Conservation (phyloP, 768 basidiomycete genomes). For the Hygrocybe coccinea region DNA sequence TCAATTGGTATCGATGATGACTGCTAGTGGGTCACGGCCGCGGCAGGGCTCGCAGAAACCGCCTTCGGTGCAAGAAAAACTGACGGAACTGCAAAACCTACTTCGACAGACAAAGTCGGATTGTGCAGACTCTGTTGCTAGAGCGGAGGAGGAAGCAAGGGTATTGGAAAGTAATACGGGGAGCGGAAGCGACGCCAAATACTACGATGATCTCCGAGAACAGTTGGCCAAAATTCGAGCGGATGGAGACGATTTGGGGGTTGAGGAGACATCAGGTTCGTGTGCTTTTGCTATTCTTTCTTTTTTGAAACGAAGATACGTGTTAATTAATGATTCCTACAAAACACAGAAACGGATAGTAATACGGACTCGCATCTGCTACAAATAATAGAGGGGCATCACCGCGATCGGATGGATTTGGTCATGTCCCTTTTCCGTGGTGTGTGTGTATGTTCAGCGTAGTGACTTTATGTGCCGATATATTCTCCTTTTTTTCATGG, state of each 20-base stretch:
- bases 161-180: background rate
- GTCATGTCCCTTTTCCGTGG: background rate
- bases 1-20: no score
- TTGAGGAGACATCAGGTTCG: background rate
- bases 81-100: background rate
- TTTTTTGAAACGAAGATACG: no score
- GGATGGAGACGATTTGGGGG: background rate
- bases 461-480: background rate
- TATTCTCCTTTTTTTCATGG: background rate
- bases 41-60: background rate
- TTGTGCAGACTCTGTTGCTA: background rate
- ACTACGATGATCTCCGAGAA: background rate
- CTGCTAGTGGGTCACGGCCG: no score
- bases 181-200: background rate
- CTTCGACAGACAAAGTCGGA: background rate
- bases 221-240: background rate
- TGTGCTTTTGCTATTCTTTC: no score
- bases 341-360: no score
- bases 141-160: background rate
- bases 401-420: background rate
- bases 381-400: background rate
- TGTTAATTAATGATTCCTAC: no score
- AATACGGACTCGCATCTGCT: background rate
- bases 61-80: slow-evolving; percentile 1
- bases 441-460: background rate